A percentile compares a stretch with the other conserved stretches of the same genome.
phyloP scores from a whole-genome alignment of 108 stramenopile genomes.

The Pseudonitzschia pungens region DNA sequence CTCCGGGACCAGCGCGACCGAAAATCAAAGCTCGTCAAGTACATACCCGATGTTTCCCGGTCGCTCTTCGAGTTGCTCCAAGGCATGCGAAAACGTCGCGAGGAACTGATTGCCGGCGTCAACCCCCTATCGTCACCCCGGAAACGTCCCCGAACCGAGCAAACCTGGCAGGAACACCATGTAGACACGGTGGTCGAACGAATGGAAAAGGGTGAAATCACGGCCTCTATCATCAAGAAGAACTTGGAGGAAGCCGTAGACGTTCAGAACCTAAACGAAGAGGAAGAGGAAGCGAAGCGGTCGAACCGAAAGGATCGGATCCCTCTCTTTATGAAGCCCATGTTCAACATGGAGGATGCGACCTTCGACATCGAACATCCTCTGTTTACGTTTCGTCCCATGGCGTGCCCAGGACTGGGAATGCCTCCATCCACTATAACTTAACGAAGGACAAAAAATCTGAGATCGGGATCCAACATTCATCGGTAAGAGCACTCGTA shows the following conservation, averaged over 20 bases:
- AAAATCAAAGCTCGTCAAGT: slow-evolving; percentile 72
- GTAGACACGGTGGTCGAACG: slow-evolving; percentile 39
- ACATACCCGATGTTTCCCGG: slow-evolving; percentile 78
- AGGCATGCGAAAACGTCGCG: slow-evolving; percentile 69
- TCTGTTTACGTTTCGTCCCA: slow-evolving; percentile 74
- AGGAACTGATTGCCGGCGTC: slow-evolving; percentile 20
- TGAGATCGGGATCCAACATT: too few relatives aligned
- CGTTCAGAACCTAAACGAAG: slow-evolving; percentile 49
- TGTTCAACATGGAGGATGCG: slow-evolving; percentile 40
- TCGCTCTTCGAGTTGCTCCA: slow-evolving; percentile 73
- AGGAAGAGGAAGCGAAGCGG: slow-evolving; percentile 36
- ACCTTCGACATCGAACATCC: slow-evolving; percentile 59
- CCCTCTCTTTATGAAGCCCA: slow-evolving; percentile 67
- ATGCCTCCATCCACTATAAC: not conserved
- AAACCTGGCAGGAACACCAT: not conserved
- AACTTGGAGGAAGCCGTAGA: slow-evolving; percentile 61
- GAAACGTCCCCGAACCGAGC: slow-evolving; percentile 35
- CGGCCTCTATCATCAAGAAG: slow-evolving; percentile 46
- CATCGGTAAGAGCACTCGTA: too few relatives aligned
- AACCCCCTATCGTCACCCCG: slow-evolving; percentile 25
- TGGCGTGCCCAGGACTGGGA: not conserved
- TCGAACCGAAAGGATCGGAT: slow-evolving; percentile 26
- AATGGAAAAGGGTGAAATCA: slow-evolving; percentile 49
- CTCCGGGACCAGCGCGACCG: slow-evolving; percentile 79
- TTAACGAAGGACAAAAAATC: too few relatives aligned